A percentile compares a stretch with the other conserved stretches of the same genome.
Conservation (phyloP, 2,329 filamentous ascomycete species). For the Monilinia laxa region DNA sequence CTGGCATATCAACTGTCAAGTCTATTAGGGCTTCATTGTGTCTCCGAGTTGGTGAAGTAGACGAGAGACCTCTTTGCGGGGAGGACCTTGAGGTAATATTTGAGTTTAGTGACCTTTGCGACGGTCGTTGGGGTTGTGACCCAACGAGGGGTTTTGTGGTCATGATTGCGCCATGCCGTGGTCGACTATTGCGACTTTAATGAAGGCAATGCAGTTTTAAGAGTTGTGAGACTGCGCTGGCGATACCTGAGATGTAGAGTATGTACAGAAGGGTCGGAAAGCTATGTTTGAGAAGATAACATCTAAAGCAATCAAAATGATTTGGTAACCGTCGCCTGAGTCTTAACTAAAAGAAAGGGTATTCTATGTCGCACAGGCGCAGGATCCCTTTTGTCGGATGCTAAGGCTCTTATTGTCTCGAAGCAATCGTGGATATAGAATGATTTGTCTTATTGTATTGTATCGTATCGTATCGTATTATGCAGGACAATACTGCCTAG, state of each 20-base stretch:
- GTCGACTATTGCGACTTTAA: slow-evolving; percentile 20
- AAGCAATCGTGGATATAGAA: background rate
- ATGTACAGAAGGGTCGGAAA: background rate
- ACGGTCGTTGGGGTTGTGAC: slow-evolving; percentile 30
- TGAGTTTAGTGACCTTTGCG: slow-evolving; percentile 37
- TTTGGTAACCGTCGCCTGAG: background rate
- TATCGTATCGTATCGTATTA: background rate
- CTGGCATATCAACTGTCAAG: slow-evolving; percentile 36
- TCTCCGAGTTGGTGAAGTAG: slow-evolving; percentile 35
- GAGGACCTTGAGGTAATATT: slow-evolving; percentile 34
- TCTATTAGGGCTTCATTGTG: slow-evolving; percentile 36
- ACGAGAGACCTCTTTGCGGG: slow-evolving; percentile 37
- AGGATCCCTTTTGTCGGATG: slow-evolving; percentile 2
- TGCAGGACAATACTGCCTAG: background rate
- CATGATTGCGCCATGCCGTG: slow-evolving; percentile 34
- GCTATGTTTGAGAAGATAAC: too few relatives aligned
- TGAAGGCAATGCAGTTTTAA: background rate
- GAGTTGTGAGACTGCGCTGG: background rate
- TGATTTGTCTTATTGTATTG: background rate
- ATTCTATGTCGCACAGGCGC: slow-evolving; percentile 14
- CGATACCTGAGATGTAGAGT: background rate
- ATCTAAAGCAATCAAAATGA: background rate
- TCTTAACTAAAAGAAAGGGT: slow-evolving; percentile 2
- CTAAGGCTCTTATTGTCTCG: slow-evolving; percentile 3
- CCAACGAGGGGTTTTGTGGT: slow-evolving; percentile 34